Evolutionary conservation across 768 basidiomycete genomes (phyloP).

Genomic region (Xerocomellus dryophilus): DNA sequence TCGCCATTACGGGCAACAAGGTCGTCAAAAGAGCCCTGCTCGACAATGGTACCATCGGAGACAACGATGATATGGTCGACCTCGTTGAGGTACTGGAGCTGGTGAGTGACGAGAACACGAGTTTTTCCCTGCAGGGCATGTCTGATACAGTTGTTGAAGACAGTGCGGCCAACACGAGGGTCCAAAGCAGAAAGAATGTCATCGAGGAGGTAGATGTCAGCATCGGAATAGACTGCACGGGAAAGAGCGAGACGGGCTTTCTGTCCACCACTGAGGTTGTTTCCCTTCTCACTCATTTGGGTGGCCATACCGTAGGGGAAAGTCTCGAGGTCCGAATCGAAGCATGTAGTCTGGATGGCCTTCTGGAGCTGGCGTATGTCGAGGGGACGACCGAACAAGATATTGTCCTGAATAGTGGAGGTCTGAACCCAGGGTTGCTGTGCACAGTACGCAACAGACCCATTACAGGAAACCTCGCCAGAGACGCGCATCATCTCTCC

Average conservation of each 20-base stretch:
- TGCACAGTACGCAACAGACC: conserved; percentile 32
- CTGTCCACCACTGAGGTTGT: conserved; percentile 46
- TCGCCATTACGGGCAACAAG: conserved; percentile 31
- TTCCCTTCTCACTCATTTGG: conserved; percentile 48
- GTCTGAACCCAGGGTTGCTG: conserved; percentile 34
- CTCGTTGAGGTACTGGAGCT: conserved; percentile 31
- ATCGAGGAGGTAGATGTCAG: conserved; percentile 44
- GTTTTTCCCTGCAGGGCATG: conserved; percentile 23
- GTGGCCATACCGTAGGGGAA: conserved; percentile 35
- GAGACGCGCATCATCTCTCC: conserved; percentile 30
- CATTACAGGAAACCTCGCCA: conserved; percentile 22
- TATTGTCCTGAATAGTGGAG: conserved; percentile 31
- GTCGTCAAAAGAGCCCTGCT: conserved; percentile 43
- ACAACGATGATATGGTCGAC: conserved; percentile 49
- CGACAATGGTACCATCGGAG: conserved; percentile 42
- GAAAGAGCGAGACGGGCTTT: conserved; percentile 48
- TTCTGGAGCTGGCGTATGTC: conserved; percentile 25
- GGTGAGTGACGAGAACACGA: conserved; percentile 30
- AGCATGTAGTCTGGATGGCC: conserved; percentile 28
- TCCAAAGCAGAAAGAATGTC: conserved; percentile 48
- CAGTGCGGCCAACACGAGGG: conserved; percentile 40
- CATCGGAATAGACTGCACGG: conserved; percentile 43
- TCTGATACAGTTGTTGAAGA: conserved; percentile 28
- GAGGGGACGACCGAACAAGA: conserved; percentile 30
- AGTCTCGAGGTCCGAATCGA: conserved; percentile 28